These are phyloP conservation scores for Monoraphidium neglectum DNA, from an alignment of 139 green algal species.

Conservation along the genomic window DNA sequence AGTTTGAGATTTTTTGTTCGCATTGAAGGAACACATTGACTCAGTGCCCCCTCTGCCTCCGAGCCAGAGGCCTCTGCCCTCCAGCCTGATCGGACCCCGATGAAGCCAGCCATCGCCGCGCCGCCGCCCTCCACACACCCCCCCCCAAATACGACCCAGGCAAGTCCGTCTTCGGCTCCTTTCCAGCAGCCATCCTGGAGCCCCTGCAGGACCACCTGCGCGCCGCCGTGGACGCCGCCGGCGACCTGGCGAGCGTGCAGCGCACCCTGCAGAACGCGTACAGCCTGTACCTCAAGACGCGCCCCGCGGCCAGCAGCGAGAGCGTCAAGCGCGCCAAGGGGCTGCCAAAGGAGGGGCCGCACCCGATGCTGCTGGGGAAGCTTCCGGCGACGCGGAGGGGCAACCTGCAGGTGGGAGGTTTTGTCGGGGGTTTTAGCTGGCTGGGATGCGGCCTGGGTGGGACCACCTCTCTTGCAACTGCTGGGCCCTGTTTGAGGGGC, in stretches of 20 bases:
- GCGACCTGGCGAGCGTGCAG: conserved; percentile 52
- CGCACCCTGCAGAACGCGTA: conserved; percentile 77
- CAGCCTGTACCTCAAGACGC: conserved; percentile 87
- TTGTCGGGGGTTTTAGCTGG: background rate
- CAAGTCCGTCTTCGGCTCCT: conserved; percentile 49
- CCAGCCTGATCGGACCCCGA: background rate
- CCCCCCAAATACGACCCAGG: conserved; percentile 26
- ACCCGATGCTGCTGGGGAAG: conserved; percentile 76
- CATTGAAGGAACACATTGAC: too few species aligned
- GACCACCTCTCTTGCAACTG: too few species aligned
- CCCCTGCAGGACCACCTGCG: conserved; percentile 64
- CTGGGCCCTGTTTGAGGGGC: background rate
- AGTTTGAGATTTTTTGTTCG: too few species aligned
- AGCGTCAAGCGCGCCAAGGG: conserved; percentile 63
- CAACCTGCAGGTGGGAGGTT: conserved; percentile 34
- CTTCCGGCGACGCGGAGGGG: conserved; percentile 40
- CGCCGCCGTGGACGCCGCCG: conserved; percentile 36
- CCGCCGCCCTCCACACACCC: conserved; percentile 9
- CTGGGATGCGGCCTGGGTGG: background rate
- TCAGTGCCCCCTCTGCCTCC: too few species aligned
- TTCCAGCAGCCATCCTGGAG: conserved; percentile 71
- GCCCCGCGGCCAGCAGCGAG: conserved; percentile 75
- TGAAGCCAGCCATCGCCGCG: background rate
- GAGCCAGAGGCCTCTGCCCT: too few species aligned
- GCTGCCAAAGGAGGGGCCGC: conserved; percentile 66